Base-by-base conservation (phyloP, 2,329 filamentous ascomycete genomes). In the Venturia nashicola region DNA sequence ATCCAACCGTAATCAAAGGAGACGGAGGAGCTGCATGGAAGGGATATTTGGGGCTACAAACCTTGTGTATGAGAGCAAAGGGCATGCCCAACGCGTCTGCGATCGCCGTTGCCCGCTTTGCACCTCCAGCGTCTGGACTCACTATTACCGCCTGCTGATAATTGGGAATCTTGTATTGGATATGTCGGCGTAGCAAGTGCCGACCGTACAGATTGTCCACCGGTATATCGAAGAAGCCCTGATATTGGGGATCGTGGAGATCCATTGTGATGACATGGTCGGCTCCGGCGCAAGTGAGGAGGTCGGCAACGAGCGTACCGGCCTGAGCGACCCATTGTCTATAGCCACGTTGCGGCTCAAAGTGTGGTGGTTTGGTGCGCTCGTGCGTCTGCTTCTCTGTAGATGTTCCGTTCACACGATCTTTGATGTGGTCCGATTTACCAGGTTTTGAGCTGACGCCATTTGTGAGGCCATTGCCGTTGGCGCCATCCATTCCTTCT, bases 201-300 rank as follows among this genome's bases (percentile, higher is more conserved):
- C 89, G 86, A 64, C 87, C 93, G 77, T 97, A 97, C 20, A 99
- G 82, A 74, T 99, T 99, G 78, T 99, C 94, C 64, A 99, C 94
- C 2, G 94, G 94, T 65, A 97, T 96, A 72, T 99, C 93, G 73
- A 99, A 97, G 81, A 97, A 99, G 63, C 94, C 94, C 76, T 99
- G 94, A 72, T 97, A 97, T 76, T 99, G 91, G 51, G 91, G 89
- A 75, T 97, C 93, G 74, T 94, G 91, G 62, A 99, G 83, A 73
- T 99, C 94, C 89, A 99, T 95, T 40, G 93, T 97, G 74, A 97
- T 97, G 73, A 94, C 87, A 76, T 97, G 94, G 75, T 99, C 93
- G 57, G 94, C 91, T 68, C 94, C 94, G 67, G 94, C 93, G 76
- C 92, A 97, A 48, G 91, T 97, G 68, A 99, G 81, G 55, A 99